Evolutionary conservation across 257 asterid genomes (phyloP), one percentile per base, ranked within the genome.

Genomic region (Lithospermum erythrorhizon): DNA sequence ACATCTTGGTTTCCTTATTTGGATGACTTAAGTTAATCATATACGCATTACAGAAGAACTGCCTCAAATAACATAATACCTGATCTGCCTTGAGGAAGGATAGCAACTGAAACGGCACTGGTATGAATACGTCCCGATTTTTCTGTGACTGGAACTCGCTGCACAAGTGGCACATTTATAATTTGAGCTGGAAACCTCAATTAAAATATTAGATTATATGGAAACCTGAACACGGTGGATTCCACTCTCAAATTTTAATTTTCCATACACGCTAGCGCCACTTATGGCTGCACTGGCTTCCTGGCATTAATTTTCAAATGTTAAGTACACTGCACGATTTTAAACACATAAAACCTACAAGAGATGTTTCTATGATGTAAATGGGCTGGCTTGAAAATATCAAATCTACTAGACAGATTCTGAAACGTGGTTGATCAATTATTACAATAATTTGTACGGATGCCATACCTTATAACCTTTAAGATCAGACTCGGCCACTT

Each of bases 61-160:
- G 49, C 14, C 18, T 3, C 4, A 11, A 41, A 41, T 41, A 14
- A 22, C 21, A 32, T 64, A 60, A 51, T 49, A 87, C 98, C 98
- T 85, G 87, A 78, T 91, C 94, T 52, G 98, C 98, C 77, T n/a
- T 91, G 96, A 56, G 96, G 98, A 69, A 91, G 96, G 65, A 91
- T 81, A 68, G 78, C 98, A 68, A 91, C 87, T 57, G 98, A 82
- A 55, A 88, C 89, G 24, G 98, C 98, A 82, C 96, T 86, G 59
- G 98, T 88, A 81, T 91, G 98, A 63, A 91, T 84, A 63, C 96
- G 94, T 54, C 96, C 95, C 62, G 87, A 75, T 79, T 91, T 91
- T 78, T 88, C 96, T 25, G 98, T 91, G 69, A 86, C 76, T 8
- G 98, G 98, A 75, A 91, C 96, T 71, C 98, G 83, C 96, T 91